Conservation (phyloP, 179 eudicot species). For the Heliamphora pulchella region DNA sequence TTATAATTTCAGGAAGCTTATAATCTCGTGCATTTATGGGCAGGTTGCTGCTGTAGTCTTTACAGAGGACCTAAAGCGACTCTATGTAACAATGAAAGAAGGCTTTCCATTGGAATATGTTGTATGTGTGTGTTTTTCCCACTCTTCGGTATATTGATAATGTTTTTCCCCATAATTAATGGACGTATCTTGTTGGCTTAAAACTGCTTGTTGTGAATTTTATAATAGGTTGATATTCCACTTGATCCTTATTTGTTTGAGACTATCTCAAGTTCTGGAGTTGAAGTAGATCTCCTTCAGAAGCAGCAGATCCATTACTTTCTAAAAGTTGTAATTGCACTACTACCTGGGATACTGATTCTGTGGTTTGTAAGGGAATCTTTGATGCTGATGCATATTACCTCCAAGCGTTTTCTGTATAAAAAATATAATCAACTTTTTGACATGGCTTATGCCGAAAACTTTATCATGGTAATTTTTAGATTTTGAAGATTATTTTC, state of each 20-base stretch:
- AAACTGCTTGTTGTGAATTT: conserved; percentile 14
- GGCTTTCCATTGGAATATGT: conserved; percentile 87
- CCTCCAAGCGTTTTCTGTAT: conserved; percentile 57
- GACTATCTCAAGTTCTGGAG: conserved; percentile 70
- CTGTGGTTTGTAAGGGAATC: conserved; percentile 87
- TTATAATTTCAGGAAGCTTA: background rate
- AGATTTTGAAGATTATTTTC: background rate
- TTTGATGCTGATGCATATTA: conserved; percentile 58
- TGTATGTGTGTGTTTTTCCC: conserved; percentile 33
- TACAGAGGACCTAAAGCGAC: conserved; percentile 79
- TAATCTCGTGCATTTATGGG: conserved; percentile 15
- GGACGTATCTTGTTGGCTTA: conserved; percentile 17
- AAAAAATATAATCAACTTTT: conserved; percentile 74
- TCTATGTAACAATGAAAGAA: conserved; percentile 90
- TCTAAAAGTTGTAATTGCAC: conserved; percentile 57
- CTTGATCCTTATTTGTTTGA: conserved; percentile 93
- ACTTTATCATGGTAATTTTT: conserved; percentile 63
- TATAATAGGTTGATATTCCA: conserved; percentile 82
- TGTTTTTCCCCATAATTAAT: conserved; percentile 4
- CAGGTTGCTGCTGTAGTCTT: conserved; percentile 96
- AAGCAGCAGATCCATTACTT: conserved; percentile 75
- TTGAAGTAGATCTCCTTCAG: conserved; percentile 93
- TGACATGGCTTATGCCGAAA: conserved; percentile 80
- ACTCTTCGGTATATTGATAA: conserved; percentile 7
- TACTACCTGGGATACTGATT: conserved; percentile 74